Base-by-base conservation (phyloP, 2,329 filamentous ascomycete genomes). In the Exophiala oligosperma region DNA sequence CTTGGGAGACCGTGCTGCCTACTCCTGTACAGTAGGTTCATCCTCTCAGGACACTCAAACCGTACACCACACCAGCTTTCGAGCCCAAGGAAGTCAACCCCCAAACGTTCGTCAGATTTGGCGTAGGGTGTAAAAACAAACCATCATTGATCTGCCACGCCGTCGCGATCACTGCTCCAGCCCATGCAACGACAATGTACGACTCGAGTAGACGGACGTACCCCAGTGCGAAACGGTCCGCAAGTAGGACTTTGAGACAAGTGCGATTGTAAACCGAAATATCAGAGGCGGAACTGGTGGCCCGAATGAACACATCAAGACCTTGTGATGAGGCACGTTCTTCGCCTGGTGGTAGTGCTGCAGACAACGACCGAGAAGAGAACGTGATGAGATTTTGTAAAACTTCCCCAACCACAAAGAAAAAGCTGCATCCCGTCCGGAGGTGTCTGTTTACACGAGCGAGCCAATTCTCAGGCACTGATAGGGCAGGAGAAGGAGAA, bases 141-240 rank as follows among this genome's bases (percentile, higher is more conserved):
- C 17, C 17, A 17, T 29, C n/a, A 46, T 52, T 52, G 48, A 57
- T 17, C 35, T 57, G 46, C 24, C 17, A 12, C 8, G 23, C 32
- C 21, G 47, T 4, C n/a, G 28, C 2, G 5, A 24, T 12, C 17
- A 49, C n/a, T 6, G 17, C 32, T 2, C 26, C 23, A 37, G 44
- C 48, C 44, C 51, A 51, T 6, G 28, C 12, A 7, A 49, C n/a
- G 5, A 23, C 23, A 26, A 52, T 43, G 32, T 60, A 60, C 29
- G 46, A 43, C 3, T 24, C 37, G 21, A 60, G 53, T 6, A 60
- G 41, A 17, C 35, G 21, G 11, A 54, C 56, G 23, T 41, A 57
- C 14, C 57, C 57, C 8, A 60, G 26, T 7, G 57, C 53, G 3
- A 60, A 26, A 26, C 57, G 38, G 26, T 60, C 57, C 17, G 57